A percentile compares a stretch with the other conserved stretches of the same genome.
Conservation (phyloP, 31 red algal genomes). For the Odonthalia washingtoniensis region DNA sequence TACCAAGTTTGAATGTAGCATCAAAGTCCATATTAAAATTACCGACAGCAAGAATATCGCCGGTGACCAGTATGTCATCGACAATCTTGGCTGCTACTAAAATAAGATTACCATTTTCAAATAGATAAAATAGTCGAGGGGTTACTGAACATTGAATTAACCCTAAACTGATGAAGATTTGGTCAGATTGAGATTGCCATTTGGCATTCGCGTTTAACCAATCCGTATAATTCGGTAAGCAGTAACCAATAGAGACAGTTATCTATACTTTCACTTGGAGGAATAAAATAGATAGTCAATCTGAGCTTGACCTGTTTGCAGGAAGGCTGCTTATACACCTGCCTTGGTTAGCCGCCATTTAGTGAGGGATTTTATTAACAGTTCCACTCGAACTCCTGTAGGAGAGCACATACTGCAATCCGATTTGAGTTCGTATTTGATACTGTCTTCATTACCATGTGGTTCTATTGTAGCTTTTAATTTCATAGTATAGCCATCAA, state of each 20-base stretch:
- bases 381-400: neutral
- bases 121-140: slow-evolving; percentile 24
- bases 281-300: slow-evolving; percentile 24
- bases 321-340: slow-evolving; percentile 25
- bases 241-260: slow-evolving; percentile 15
- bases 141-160: neutral
- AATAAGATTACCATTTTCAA: neutral
- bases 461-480: neutral
- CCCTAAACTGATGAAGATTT: neutral
- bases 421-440: neutral
- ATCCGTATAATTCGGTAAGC: neutral
- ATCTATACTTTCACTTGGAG: neutral
- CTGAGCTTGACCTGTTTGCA: slow-evolving; percentile 16
- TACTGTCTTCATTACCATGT: neutral
- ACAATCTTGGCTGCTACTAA: neutral
- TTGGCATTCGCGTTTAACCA: slow-evolving; percentile 28
- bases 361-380: neutral
- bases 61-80: slow-evolving; percentile 3
- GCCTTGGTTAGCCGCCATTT: neutral
- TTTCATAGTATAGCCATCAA: neutral
- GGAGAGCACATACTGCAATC: neutral
- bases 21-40: neutral
- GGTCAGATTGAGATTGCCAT: slow-evolving; percentile 34
- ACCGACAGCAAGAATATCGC: neutral
- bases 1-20: neutral